phyloP scores from a whole-genome alignment of 202 grass and related monocot species.

The Miscanthus sacchariflorus region DNA sequence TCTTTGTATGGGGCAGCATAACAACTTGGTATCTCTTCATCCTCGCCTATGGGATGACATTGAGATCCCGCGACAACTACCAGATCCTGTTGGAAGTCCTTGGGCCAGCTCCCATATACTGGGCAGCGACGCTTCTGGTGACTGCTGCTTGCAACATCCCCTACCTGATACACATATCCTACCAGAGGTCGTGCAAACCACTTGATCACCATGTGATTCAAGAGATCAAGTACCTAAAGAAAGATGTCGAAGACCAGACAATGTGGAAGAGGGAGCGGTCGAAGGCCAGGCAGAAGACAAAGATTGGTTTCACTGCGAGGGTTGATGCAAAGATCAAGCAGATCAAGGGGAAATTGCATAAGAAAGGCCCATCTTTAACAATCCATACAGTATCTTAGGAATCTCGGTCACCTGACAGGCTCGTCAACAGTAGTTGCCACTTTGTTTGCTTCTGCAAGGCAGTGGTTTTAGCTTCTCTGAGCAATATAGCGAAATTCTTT shows the following conservation, averaged over 20 bases:
- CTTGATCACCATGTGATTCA: slow-evolving; percentile 98
- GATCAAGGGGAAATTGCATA: slow-evolving; percentile 83
- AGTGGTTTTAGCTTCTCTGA: slow-evolving; percentile 56
- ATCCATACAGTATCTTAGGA: slow-evolving; percentile 66
- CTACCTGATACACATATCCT: slow-evolving; percentile 92
- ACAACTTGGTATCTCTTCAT: slow-evolving; percentile 94
- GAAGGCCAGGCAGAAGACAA: slow-evolving; percentile 82
- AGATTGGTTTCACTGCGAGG: slow-evolving; percentile 96
- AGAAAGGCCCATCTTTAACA: slow-evolving; percentile 64
- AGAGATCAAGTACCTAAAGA: slow-evolving; percentile 89
- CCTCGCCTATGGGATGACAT: slow-evolving; percentile 65
- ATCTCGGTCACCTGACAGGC: slow-evolving; percentile 42
- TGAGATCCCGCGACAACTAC: slow-evolving; percentile 70
- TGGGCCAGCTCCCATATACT: slow-evolving; percentile 87
- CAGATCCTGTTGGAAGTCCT: slow-evolving; percentile 83
- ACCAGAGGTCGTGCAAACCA: slow-evolving; percentile 85
- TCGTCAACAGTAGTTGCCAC: slow-evolving; percentile 48
- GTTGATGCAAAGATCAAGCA: slow-evolving; percentile 96
- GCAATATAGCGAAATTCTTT: slow-evolving; percentile 52
- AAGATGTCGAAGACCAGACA: slow-evolving; percentile 81
- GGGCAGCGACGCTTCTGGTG: slow-evolving; percentile 75
- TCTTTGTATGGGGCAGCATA: slow-evolving; percentile 98
- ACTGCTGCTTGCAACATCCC: slow-evolving; percentile 86
- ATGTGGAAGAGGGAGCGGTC: slow-evolving; percentile 96
- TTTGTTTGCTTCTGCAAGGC: slow-evolving; percentile 49